Base-by-base conservation (phyloP, 768 basidiomycete genomes). In the Dentipellis sp. region DNA sequence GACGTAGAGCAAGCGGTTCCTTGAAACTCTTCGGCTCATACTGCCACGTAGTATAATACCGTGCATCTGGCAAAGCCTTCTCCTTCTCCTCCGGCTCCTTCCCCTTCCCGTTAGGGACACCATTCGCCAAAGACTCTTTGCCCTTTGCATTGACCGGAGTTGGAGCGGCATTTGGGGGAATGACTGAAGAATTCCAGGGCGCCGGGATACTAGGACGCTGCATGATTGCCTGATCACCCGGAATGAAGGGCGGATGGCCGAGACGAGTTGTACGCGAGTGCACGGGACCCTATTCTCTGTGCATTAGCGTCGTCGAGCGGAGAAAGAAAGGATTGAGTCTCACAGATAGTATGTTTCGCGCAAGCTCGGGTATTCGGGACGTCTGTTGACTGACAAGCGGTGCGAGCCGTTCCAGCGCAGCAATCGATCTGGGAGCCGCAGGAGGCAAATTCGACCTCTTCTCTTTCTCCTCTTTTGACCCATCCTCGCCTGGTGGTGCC, bases 301-400 rank as follows among this genome's bases (percentile, higher is more conserved):
- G 48, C 35, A 29, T 49, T 29, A 23, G 16, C 34, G 21, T 59
- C 40, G 10, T 19, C 23, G 10, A 35, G 23, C 10, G 47, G 12
- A 45, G n/a, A 6, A 6, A 21, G 16, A 29, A 38, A 17, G 21
- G 2, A 34, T 16, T 10, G 35, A 21, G 19, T 74, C 84, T 58
- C 66, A 89, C 88, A 37, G 86, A 80, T 50, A 91, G 78, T 10
- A 86, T 78, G 58, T 77, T 74, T 22, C 83, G 75, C 9, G 87
- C 80, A 48, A 91, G 72, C 52, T 83, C 79, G 7, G 86, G 86
- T 48, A 90, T 74, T 54, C 84, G 72, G 11, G 83, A 83, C 1
- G 72, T 71, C 59, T 88, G 85, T 54, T 84, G 78, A 54, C 80
- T 81, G 19, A 84, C 74, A 22, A 84, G 75, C 1, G 87, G 84